phyloP scores from a whole-genome alignment of 2,329 filamentous ascomycete genomes.

The Clarireedia homoeocarpa region DNA sequence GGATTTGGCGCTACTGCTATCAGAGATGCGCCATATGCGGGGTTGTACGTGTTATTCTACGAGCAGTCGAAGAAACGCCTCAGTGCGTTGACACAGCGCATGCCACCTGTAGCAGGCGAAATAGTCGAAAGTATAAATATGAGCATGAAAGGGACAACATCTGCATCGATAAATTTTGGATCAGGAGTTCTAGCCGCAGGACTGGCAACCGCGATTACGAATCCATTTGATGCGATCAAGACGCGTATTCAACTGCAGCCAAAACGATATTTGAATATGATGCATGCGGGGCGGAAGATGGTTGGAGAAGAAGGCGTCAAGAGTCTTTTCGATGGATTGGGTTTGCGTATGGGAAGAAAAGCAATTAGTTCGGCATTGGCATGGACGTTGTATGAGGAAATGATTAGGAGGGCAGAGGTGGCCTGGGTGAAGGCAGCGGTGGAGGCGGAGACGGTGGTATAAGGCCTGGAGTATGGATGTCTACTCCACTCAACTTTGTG shows the following conservation, averaged over 20 bases:
- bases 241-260: slow-evolving; percentile 91
- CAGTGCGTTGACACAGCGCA: slow-evolving; percentile 19
- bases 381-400: slow-evolving; percentile 95
- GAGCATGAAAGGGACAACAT: slow-evolving; percentile 32
- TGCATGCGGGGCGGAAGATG: slow-evolving; percentile 71
- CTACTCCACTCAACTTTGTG: neutral
- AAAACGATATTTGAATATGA: slow-evolving; percentile 70
- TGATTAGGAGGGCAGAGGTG: slow-evolving; percentile 62
- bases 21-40: slow-evolving; percentile 92
- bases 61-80: slow-evolving; percentile 70
- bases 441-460: neutral
- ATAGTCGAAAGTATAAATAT: neutral
- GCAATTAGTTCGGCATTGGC: slow-evolving; percentile 89
- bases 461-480: neutral
- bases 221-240: slow-evolving; percentile 95
- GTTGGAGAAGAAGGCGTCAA: slow-evolving; percentile 70
- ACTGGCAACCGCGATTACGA: slow-evolving; percentile 79
- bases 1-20: slow-evolving; percentile 92
- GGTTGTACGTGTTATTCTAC: slow-evolving; percentile 89
- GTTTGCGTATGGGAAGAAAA: slow-evolving; percentile 81
- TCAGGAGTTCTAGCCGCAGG: slow-evolving; percentile 76
- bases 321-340: slow-evolving; percentile 79
- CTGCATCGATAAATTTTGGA: slow-evolving; percentile 72
- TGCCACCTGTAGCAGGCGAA: slow-evolving; percentile 19
- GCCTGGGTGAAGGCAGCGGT: slow-evolving; percentile 10